phyloP scores from a whole-genome alignment of 495 filamentous ascomycete species.

The Penicillium lagena region DNA sequence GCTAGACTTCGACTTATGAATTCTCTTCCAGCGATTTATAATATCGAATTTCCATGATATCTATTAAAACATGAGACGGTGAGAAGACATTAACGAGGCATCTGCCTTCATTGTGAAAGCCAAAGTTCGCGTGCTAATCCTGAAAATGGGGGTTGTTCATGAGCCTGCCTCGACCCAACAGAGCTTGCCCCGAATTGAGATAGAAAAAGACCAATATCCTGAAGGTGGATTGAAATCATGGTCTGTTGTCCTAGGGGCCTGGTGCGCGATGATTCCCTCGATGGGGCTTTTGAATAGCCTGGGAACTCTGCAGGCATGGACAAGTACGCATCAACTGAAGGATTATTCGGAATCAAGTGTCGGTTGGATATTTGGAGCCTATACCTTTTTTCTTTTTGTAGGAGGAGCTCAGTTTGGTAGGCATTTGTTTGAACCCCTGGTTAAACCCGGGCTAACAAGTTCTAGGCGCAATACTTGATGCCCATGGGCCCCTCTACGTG shows the following conservation, averaged over 20 bases:
- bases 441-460: not conserved
- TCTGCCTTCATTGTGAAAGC: too few species aligned
- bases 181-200: too few species aligned
- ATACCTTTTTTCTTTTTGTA: slow-evolving; percentile 52
- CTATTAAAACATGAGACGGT: too few species aligned
- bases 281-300: slow-evolving; percentile 66
- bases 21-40: too few species aligned
- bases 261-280: slow-evolving; percentile 53
- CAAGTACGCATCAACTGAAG: slow-evolving; percentile 48
- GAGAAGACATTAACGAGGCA: too few species aligned
- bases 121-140: too few species aligned
- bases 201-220: too few species aligned
- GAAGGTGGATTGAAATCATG: slow-evolving; percentile 64
- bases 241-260: slow-evolving; percentile 59
- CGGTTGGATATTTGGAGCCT: slow-evolving; percentile 70
- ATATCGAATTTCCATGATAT: too few species aligned
- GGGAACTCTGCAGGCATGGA: slow-evolving; percentile 54
- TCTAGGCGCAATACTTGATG: slow-evolving; percentile 24
- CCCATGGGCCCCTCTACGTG: slow-evolving; percentile 17
- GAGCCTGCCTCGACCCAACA: too few species aligned
- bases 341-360: slow-evolving; percentile 50
- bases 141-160: too few species aligned
- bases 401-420: slow-evolving; percentile 37
- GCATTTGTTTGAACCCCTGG: not conserved
- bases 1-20: too few species aligned